These are phyloP conservation scores for Saturnispora kantuleensis DNA, from an alignment of 805 yeast genomes.

Conservation along the genomic window DNA sequence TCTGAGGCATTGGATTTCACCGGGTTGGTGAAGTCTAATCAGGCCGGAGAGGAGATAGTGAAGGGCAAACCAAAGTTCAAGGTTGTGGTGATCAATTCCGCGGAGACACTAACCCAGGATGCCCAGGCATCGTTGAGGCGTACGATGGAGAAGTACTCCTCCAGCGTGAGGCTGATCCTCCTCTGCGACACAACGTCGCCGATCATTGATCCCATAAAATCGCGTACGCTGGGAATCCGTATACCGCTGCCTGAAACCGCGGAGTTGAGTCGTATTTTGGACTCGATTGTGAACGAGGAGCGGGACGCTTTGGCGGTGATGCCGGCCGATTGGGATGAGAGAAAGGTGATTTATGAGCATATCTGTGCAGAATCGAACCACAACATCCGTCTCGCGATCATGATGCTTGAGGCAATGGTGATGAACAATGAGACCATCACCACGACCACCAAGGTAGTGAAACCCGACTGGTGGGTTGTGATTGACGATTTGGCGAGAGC, in stretches of 20 bases:
- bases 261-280: constrained; percentile 51
- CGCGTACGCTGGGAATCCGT: constrained; percentile 83
- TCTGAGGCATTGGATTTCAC: constrained; percentile 87
- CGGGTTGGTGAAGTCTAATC: constrained; percentile 25
- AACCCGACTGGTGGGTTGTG: constrained; percentile 88
- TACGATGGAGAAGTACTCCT: constrained; percentile 92
- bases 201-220: constrained; percentile 87
- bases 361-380: constrained; percentile 52
- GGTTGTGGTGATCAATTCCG: constrained; percentile 82
- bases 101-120: constrained; percentile 80
- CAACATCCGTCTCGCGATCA: constrained; percentile 67
- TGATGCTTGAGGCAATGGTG: constrained; percentile 73
- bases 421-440: constrained; percentile 53
- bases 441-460: constrained; percentile 41
- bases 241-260: constrained; percentile 66
- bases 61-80: constrained; percentile 46
- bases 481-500: constrained; percentile 53
- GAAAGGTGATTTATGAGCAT: constrained; percentile 30
- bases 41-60: neutral
- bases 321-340: constrained; percentile 29
- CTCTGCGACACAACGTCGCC: constrained; percentile 85
- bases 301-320: constrained; percentile 22
- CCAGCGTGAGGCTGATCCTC: constrained; percentile 73
- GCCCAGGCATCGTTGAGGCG: constrained; percentile 94
- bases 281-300: constrained; percentile 50